Base-by-base conservation (phyloP, 23 red algal species). In the Gracilaria vermiculophylla region DNA sequence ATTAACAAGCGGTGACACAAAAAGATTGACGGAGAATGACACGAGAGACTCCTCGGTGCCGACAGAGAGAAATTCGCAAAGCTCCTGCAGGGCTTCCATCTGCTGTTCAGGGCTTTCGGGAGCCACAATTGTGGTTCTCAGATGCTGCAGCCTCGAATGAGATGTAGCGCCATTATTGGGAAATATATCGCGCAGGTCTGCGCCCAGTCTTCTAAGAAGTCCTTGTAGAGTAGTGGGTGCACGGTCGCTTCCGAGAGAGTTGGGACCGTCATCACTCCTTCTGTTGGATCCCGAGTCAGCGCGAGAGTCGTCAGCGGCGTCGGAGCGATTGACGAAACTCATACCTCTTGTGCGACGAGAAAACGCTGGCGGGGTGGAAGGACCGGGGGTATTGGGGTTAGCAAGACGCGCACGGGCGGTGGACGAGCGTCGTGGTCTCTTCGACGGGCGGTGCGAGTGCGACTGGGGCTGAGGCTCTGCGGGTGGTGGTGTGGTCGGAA, bases 31-130 rank as follows among this genome's bases (percentile, higher is more conserved):
- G 35, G 92, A 94, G 51, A 98, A 95, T 0, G 88, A 88, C 20
- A 92, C 73, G 27, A 95, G 52, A 16, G 89, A 86, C 15, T 98
- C 96, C 83, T 98, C 96, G 17, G 92, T 93, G 24, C 96, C 92
- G 44, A 98, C 90, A 19, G 96, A 98, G 25, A 98, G 88, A 45
- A 94, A 80, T 78, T 98, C 96, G 62, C 96, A 98, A 16, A 98
- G 81, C 39, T 98, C 87, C 25, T 76, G 86, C 49, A 98, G 89
- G 12, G 89, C 76, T 11, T 80, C 70, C 64, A 98, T 70, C 50
- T 74, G 82, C 44, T 87, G 82, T n/a, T 69, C 79, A 13, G 62
- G 20, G 32, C 74, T 90, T 47, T 50, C 78, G 20, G 88, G 64
- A 16, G 76, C 52, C 0, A 73, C 32, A 53, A 96, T 86, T 31